Evolutionary conservation across 257 asterid species (phyloP).

Genomic region (Penstemon davidsonii): DNA sequence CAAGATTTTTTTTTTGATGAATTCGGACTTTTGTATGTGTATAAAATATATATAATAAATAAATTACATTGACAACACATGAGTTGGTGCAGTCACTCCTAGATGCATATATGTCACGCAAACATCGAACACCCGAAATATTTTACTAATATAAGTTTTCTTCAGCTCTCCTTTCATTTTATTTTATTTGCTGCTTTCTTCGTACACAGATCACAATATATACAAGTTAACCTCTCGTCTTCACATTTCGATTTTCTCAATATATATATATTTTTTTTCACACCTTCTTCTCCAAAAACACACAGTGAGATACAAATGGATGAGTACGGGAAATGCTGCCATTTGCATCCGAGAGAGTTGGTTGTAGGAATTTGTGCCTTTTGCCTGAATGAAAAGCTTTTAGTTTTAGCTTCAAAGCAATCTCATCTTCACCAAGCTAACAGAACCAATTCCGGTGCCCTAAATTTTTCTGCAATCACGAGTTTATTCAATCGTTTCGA

Average conservation of each 20-base stretch:
- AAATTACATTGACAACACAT: too few species aligned
- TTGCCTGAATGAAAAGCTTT: slow-evolving; percentile 75
- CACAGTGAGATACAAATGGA: slow-evolving; percentile 31
- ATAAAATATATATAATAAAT: too few species aligned
- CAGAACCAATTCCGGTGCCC: slow-evolving; percentile 22
- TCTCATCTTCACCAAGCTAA: slow-evolving; percentile 23
- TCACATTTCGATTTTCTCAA: slow-evolving; percentile 12
- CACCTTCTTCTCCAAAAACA: background rate
- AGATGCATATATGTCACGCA: background rate
- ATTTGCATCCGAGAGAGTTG: slow-evolving; percentile 57
- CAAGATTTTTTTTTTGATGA: too few species aligned
- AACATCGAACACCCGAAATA: background rate
- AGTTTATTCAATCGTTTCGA: slow-evolving; percentile 54
- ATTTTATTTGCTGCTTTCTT: too few species aligned
- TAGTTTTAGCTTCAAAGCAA: slow-evolving; percentile 57
- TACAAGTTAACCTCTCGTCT: background rate
- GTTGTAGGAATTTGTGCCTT: slow-evolving; percentile 74
- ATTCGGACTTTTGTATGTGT: too few species aligned
- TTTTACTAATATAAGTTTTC: slow-evolving; percentile 11
- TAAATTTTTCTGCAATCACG: slow-evolving; percentile 62
- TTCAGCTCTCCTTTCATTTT: slow-evolving; percentile 2
- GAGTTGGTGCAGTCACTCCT: too few species aligned
- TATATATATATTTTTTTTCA: background rate
- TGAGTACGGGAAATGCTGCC: slow-evolving; percentile 41
- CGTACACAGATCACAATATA: slow-evolving; percentile 1